A percentile compares a stretch with the other conserved stretches of the same genome.
Conservation (phyloP, 805 yeast genomes). For the Starmerella powellii region DNA sequence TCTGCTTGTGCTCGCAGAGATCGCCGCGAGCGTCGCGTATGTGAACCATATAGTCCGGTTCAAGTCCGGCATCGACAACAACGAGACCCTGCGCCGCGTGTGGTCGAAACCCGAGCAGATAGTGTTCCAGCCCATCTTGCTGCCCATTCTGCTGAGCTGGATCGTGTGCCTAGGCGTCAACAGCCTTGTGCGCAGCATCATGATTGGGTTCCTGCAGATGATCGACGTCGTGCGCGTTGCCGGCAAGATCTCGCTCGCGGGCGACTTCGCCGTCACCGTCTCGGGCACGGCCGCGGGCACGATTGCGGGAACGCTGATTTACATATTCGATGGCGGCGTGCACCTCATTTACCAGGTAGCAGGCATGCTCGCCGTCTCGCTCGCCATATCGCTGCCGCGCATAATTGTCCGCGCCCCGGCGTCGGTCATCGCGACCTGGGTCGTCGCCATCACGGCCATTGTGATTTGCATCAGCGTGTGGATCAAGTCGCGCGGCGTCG, state of each 20-base stretch:
- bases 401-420: constrained; percentile 4
- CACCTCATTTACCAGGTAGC: not conserved
- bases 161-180: constrained; percentile 18
- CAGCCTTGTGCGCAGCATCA: constrained; percentile 15
- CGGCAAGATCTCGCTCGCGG: constrained; percentile 10
- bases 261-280: constrained; percentile 14
- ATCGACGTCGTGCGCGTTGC: constrained; percentile 17
- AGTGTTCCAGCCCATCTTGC: constrained; percentile 20
- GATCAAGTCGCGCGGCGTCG: constrained; percentile 4
- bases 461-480: constrained; percentile 6
- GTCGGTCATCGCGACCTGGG: constrained; percentile 13
- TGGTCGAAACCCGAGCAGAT: constrained; percentile 23
- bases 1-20: constrained; percentile 16
- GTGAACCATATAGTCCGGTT: constrained; percentile 23
- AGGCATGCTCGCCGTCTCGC: constrained; percentile 6
- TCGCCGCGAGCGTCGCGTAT: constrained; percentile 19
- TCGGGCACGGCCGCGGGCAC: constrained; percentile 16
- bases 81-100: constrained; percentile 22
- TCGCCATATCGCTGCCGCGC: constrained; percentile 5
- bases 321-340: constrained; percentile 19
- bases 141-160: constrained; percentile 17
- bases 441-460: not conserved
- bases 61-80: constrained; percentile 22
- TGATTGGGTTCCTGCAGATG: constrained; percentile 19
- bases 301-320: constrained; percentile 16